phyloP scores from a whole-genome alignment of 306 rosid genomes.

The Gastrolobium villosum region DNA sequence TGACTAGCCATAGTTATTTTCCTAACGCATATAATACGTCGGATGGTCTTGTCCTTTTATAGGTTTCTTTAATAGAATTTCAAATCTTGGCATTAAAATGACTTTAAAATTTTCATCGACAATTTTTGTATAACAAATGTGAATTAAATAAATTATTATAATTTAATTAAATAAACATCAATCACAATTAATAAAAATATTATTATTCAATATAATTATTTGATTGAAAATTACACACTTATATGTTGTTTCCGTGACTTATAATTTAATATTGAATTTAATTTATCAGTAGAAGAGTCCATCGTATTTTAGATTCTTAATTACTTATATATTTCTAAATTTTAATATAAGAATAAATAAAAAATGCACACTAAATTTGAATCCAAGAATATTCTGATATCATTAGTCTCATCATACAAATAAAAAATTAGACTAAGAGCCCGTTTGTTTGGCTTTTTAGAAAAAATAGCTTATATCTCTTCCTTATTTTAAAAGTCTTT shows the following conservation, averaged over 20 bases:
- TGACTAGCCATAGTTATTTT: slow-evolving; percentile 23
- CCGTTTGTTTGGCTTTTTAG: too few species aligned
- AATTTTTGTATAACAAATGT: neutral
- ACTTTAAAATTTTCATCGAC: too few species aligned
- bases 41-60: neutral
- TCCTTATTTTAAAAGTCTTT: too few species aligned
- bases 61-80: neutral
- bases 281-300: neutral
- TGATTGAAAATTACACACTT: neutral
- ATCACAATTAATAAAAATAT: neutral
- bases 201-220: neutral
- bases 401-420: neutral
- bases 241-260: neutral
- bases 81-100: neutral
- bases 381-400: neutral
- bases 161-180: neutral
- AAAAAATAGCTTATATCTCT: too few species aligned
- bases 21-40: neutral
- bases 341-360: neutral
- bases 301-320: neutral
- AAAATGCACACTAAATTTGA: neutral
- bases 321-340: neutral
- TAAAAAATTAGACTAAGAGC: neutral
- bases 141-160: neutral
- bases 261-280: neutral